Conservation (phyloP, 2,329 filamentous ascomycete species). For the Didymella keratinophila region DNA sequence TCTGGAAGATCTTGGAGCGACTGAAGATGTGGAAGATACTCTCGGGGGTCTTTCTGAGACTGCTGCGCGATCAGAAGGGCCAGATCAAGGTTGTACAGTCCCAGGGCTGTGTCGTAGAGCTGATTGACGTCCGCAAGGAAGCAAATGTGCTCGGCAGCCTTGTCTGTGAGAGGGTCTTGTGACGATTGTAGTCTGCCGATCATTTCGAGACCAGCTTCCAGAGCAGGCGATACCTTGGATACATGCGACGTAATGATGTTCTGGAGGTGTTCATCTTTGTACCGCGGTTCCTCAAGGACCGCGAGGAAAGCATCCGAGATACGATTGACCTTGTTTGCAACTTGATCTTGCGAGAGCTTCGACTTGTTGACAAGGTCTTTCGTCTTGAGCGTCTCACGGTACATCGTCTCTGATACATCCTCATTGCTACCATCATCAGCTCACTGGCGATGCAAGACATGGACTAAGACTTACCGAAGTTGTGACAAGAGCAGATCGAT, state of each 20-base stretch:
- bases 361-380: conserved; percentile 32
- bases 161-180: conserved; percentile 72
- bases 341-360: conserved; percentile 29
- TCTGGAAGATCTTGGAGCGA: conserved; percentile 77
- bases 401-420: conserved; percentile 92
- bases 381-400: conserved; percentile 78
- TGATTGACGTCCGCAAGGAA: conserved; percentile 94
- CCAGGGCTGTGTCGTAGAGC: conserved; percentile 88
- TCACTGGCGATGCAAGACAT: background rate
- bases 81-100: conserved; percentile 89
- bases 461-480: conserved; percentile 66
- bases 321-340: conserved; percentile 75
- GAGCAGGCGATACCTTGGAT: conserved; percentile 88
- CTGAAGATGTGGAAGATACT: conserved; percentile 95
- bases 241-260: conserved; percentile 95
- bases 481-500: conserved; percentile 93
- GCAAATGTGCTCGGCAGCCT: conserved; percentile 94
- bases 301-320: conserved; percentile 86
- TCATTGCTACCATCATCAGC: conserved; percentile 67
- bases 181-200: conserved; percentile 71
- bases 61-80: conserved; percentile 92
- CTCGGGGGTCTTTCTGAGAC: conserved; percentile 91
- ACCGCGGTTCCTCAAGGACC: conserved; percentile 62
- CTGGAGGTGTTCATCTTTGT: conserved; percentile 73
- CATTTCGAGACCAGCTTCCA: conserved; percentile 82